Percentiles rank a stretch among this genome's conserved stretches.
Conservation (phyloP, 108 stramenopile genomes). For the Fistulifera solaris region DNA sequence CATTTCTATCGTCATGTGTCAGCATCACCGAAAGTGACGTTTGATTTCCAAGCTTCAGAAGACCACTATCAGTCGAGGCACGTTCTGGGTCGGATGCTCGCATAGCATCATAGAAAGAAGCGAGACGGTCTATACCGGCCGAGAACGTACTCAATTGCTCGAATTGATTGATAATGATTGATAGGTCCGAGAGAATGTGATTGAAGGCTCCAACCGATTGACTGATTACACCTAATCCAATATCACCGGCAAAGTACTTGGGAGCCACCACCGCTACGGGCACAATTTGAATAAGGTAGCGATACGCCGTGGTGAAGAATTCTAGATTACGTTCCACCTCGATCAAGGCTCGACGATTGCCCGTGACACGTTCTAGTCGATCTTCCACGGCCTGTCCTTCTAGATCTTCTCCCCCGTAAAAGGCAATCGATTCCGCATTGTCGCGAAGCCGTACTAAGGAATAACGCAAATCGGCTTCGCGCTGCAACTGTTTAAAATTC, state of each 20-base stretch:
- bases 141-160: constrained; percentile 80
- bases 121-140: constrained; percentile 85
- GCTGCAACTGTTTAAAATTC: constrained; percentile 72
- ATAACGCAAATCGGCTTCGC: constrained; percentile 90
- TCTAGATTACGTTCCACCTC: constrained; percentile 79
- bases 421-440: constrained; percentile 95
- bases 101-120: constrained; percentile 71
- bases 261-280: constrained; percentile 91
- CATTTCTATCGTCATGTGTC: constrained; percentile 8
- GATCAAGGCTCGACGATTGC: constrained; percentile 70
- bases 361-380: constrained; percentile 59
- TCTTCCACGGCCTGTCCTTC: constrained; percentile 58
- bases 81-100: constrained; percentile 43
- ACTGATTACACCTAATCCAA: constrained; percentile 87
- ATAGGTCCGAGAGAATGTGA: constrained; percentile 86
- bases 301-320: constrained; percentile 87
- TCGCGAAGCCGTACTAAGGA: constrained; percentile 79
- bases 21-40: constrained; percentile 22
- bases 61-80: constrained; percentile 15
- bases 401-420: constrained; percentile 85
- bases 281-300: constrained; percentile 82
- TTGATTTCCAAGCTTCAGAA: constrained; percentile 11
- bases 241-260: constrained; percentile 81
- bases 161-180: constrained; percentile 88
- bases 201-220: constrained; percentile 77